Evolutionary conservation across 192 early-diverging fungal species (phyloP), one percentile per base, ranked within the genome.

Genomic region (Rhizophagus prolifer): DNA sequence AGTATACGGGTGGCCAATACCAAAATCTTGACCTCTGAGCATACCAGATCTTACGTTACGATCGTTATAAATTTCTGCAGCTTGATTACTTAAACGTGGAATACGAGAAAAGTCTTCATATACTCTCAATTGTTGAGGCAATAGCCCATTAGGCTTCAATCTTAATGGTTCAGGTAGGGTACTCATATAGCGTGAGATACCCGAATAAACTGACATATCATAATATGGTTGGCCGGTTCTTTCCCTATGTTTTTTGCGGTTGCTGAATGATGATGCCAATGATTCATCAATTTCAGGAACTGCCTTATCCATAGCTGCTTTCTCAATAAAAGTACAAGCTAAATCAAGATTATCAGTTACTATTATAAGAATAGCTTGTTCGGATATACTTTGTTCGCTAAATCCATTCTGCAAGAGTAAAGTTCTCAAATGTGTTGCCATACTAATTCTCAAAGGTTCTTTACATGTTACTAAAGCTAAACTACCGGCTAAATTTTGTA

Each of bases 311-410:
- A 95, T 94, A 2, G 98, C 96, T 30, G 95, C 93, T 79, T 96
- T 95, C 81, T 99, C 96, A 70, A 97, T 93, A 34, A 99, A 90
- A 0, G 95, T 91, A 80, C 96, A 97, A 13, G 94, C 95, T 38
- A 97, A 85, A 59, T 99, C 98, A 69, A 98, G 80, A 79, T 99
- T 99, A 79, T 98, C 96, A 7, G 90, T 86, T 13, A 97, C 95
- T 34, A 95, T 89, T 59, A 95, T 86, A 44, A 92, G 85, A 10
- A 96, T 93, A 9, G 93, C 91, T 79, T 94, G 92, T 71, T 98
- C 96, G 0, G 93, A 89, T 46, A 94, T 84, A 14, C 85, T 86
- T 82, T 94, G 90, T 78, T 95, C 94, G 2, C 88, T 89, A 75
- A 92, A 88, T 9, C 94, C 93, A 78, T 92, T 93, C 64, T 92